Evolutionary conservation across 2,329 filamentous ascomycete genomes (phyloP), one percentile per base, ranked within the genome.

Genomic region (Eutypa lata): DNA sequence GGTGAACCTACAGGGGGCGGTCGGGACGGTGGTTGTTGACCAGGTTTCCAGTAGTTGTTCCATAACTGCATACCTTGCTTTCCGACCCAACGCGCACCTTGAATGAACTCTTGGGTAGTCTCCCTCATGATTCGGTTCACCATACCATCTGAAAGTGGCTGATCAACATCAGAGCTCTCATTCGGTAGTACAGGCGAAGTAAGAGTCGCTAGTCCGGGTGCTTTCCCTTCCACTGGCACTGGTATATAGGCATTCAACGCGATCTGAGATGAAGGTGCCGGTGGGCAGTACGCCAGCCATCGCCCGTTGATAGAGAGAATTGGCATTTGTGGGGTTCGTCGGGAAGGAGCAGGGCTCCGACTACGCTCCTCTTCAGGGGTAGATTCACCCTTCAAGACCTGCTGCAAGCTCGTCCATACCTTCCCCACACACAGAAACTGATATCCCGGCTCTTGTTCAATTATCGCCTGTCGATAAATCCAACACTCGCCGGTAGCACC

Each of bases 401-500:
- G 81, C 65, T 94, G 90, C 26, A 96, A 76, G 44, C 86, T 87
- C 1, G 94, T 97, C 94, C 94, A 99, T 18, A 95, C 75, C 72
- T 99, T 99, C 19, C 88, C 92, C 51, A 94, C 77, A 63, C 91
- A 97, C 37, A 71, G 76, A 67, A 80, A 87, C 16, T 70, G 65
- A 44, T 73, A 59, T 21, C 72, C 72, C 1, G 69, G 65, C 21
- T 80, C 79, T 46, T 73, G 71, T 1, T 70, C 64, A 51, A 71
- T 66, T 10, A 71, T 61, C 8, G 76, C 67, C 56, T 85, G 81
- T 8, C 78, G 74, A 61, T 81, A 97, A 7, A 96, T 76, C 79
- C 89, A 96, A 45, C 93, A 86, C 72, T 97, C 93, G 13, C 93
- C 93, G 48, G 90, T 96, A 21, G 80, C 73, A 2, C 91, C 91